phyloP scores from a whole-genome alignment of 257 asterid genomes.

The Echium plantagineum region DNA sequence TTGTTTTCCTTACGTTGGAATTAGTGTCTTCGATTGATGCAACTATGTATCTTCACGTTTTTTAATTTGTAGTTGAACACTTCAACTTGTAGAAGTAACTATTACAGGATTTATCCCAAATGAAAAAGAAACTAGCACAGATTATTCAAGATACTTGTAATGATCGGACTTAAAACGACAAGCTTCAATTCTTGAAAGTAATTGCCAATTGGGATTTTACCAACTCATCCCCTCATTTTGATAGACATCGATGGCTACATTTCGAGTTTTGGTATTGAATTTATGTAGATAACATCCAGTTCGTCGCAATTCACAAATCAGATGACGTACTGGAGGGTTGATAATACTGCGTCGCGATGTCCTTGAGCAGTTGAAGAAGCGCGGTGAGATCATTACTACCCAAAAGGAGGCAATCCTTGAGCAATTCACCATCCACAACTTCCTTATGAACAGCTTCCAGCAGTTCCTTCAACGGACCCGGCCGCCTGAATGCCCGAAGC shows the following conservation, averaged over 20 bases:
- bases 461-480: slow-evolving; percentile 58
- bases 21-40: background rate
- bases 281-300: no score
- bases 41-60: background rate
- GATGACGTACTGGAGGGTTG: slow-evolving; percentile 23
- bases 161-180: no score
- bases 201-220: no score
- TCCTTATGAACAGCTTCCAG: slow-evolving; percentile 48
- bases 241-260: no score
- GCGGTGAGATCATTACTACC: slow-evolving; percentile 50
- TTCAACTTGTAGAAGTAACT: no score
- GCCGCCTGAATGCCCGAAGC: slow-evolving; percentile 37
- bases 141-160: no score
- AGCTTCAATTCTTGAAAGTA: no score
- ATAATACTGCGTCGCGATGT: slow-evolving; percentile 35
- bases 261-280: no score
- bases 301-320: slow-evolving; percentile 37
- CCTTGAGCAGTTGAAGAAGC: slow-evolving; percentile 43
- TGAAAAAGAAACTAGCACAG: no score
- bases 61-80: background rate
- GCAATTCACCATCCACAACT: slow-evolving; percentile 52
- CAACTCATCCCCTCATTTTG: no score
- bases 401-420: slow-evolving; percentile 70
- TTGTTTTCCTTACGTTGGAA: background rate
- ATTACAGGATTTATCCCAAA: no score